These are phyloP conservation scores for Hyphopichia wangnamkhiaoensis DNA, from an alignment of 1,139 yeast species.

Conservation along the genomic window DNA sequence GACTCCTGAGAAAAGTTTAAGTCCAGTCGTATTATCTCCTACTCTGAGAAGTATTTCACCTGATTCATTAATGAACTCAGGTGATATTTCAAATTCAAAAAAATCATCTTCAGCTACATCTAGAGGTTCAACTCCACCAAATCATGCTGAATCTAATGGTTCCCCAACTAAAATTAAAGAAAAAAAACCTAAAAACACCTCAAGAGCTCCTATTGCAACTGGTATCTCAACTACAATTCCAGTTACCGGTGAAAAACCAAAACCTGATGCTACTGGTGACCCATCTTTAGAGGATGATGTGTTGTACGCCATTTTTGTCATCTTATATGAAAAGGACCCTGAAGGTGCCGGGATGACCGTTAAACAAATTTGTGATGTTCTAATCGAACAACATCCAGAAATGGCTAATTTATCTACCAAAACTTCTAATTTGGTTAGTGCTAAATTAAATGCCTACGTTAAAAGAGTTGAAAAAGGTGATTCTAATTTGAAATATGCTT, in stretches of 20 bases:
- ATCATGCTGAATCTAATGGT: too few species aligned
- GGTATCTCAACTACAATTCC: conserved; percentile 80
- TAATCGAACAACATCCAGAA: conserved; percentile 72
- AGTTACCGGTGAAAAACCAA: conserved; percentile 77
- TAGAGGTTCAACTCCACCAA: conserved; percentile 13
- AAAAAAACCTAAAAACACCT: conserved; percentile 39
- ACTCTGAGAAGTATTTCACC: conserved; percentile 47
- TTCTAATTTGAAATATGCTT: conserved; percentile 64
- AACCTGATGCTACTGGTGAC: conserved; percentile 61
- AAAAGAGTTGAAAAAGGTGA: conserved; percentile 84
- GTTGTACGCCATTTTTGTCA: conserved; percentile 68
- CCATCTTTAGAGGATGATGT: conserved; percentile 74
- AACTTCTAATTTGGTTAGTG: conserved; percentile 78
- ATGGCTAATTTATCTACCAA: conserved; percentile 79
- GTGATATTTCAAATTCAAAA: conserved; percentile 10
- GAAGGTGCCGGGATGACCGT: conserved; percentile 80
- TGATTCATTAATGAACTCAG: conserved; percentile 41
- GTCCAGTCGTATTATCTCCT: conserved; percentile 33
- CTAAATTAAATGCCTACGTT: conserved; percentile 80
- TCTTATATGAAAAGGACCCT: conserved; percentile 66
- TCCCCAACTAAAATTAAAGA: conserved; percentile 10
- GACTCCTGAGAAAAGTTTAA: conserved; percentile 24
- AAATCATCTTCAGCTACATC: conserved; percentile 7
- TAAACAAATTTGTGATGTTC: conserved; percentile 75
- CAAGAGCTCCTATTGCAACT: conserved; percentile 58